Evolutionary conservation across 495 filamentous ascomycete genomes (phyloP).

Genomic region (Pyrenula massariospora): DNA sequence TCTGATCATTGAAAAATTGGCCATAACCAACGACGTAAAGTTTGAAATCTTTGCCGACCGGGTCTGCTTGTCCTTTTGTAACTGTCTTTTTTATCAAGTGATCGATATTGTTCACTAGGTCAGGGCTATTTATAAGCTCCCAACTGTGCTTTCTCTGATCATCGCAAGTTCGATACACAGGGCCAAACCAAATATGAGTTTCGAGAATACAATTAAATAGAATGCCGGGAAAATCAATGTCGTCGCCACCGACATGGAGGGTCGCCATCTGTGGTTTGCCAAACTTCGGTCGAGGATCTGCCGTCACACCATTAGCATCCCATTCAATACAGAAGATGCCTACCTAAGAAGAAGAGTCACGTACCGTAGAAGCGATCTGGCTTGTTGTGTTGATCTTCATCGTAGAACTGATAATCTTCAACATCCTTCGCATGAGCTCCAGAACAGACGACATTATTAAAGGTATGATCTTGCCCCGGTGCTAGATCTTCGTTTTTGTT

Average conservation of each 20-base stretch:
- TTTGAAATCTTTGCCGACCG: conserved; percentile 1
- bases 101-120: background rate
- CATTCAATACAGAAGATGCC: too few species aligned
- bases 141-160: conserved; percentile 1
- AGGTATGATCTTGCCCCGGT: background rate
- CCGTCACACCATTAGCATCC: too few species aligned
- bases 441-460: conserved; percentile 1
- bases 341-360: too few species aligned
- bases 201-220: conserved; percentile 2
- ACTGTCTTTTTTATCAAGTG: conserved; percentile 2
- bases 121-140: background rate
- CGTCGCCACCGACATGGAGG: conserved; percentile 2
- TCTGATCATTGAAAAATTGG: background rate
- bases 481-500: background rate
- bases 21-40: conserved; percentile 2
- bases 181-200: too few species aligned
- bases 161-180: background rate
- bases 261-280: conserved; percentile 3
- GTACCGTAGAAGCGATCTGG: background rate
- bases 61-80: background rate
- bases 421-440: background rate
- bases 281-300: conserved; percentile 1
- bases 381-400: background rate
- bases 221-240: conserved; percentile 2
- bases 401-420: conserved; percentile 3